Evolutionary conservation across 2,329 filamentous ascomycete species (phyloP), one percentile per base, ranked within the genome.

Genomic region (Xylariales sp.): DNA sequence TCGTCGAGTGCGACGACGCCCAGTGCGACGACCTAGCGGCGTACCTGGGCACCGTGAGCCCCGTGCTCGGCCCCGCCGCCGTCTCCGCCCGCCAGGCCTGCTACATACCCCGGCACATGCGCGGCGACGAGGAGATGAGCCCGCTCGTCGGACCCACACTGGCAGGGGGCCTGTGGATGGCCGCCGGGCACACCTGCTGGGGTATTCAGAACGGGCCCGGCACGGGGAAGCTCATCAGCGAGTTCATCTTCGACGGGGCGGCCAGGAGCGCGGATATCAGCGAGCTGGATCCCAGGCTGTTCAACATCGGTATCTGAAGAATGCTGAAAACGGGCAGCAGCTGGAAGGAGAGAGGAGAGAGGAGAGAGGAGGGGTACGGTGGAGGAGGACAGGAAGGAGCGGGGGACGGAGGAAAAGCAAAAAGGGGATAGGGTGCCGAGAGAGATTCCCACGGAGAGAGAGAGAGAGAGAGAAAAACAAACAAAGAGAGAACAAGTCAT

Each of bases 171-270:
- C 54, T 97, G 29, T 83, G 85, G 59, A 70, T 97, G 42, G 93
- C 93, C 1, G 76, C 88, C 0, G 93, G 93, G 0, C 93, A 98
- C 67, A 95, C 89, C 2, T 97, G 91, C 65, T 98, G 93, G 93
- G 93, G 93, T 0, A 95, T 98, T 16, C 91, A 97, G 66, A 97
- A 98, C 65, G 88, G 82, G 1, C 90, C 91, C 1, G 93, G 76
- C 2, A 97, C 91, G 6, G 87, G 87, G 4, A 87, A 83, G 62
- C 60, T 91, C 27, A 83, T 93, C 68, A 83, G 84, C 25, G 85
- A 91, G 60, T 80, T 86, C 61, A 66, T 93, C 3, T 80, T 90
- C 52, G 85, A 90, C 38, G 86, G 85, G 1, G 62, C 67, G 42
- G 76, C 83, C 1, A 81, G 62, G 53, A 89, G 84, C 49, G 83